A percentile compares a stretch with the other conserved stretches of the same genome.
phyloP scores from a whole-genome alignment of 306 rosid species.

The Vigna hirtella region DNA sequence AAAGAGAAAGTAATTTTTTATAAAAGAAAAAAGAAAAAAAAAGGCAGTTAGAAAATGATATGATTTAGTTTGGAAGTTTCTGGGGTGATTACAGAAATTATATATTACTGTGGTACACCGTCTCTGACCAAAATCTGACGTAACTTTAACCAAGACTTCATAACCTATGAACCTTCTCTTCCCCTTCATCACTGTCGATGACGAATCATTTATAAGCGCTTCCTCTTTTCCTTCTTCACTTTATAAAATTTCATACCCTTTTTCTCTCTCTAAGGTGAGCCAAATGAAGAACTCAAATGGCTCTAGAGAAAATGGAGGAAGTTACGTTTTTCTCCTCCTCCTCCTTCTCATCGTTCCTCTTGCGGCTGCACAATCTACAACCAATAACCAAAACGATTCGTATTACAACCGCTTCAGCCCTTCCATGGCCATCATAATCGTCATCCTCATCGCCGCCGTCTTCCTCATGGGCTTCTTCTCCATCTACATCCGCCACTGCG shows the following conservation, averaged over 20 bases:
- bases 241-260: no score
- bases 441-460: slow-evolving; percentile 75
- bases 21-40: no score
- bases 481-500: slow-evolving; percentile 85
- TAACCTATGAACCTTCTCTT: not conserved
- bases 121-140: slow-evolving; percentile 44
- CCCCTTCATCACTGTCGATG: not conserved
- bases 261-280: not conserved
- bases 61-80: slow-evolving; percentile 44
- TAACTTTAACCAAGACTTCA: not conserved
- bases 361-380: slow-evolving; percentile 42
- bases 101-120: slow-evolving; percentile 42
- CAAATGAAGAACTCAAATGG: not conserved
- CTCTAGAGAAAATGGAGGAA: not conserved
- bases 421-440: slow-evolving; percentile 77
- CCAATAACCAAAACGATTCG: not conserved
- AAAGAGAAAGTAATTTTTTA: no score
- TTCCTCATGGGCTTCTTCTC: slow-evolving; percentile 90
- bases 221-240: not conserved
- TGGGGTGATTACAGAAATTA: not conserved
- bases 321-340: slow-evolving; percentile 9
- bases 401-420: slow-evolving; percentile 62
- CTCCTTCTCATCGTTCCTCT: slow-evolving; percentile 24
- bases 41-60: not conserved
- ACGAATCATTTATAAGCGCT: slow-evolving; percentile 13